Evolutionary conservation across 2,329 filamentous ascomycete genomes (phyloP), one percentile per base, ranked within the genome.

Genomic region (Lecanicillium sp.): DNA sequence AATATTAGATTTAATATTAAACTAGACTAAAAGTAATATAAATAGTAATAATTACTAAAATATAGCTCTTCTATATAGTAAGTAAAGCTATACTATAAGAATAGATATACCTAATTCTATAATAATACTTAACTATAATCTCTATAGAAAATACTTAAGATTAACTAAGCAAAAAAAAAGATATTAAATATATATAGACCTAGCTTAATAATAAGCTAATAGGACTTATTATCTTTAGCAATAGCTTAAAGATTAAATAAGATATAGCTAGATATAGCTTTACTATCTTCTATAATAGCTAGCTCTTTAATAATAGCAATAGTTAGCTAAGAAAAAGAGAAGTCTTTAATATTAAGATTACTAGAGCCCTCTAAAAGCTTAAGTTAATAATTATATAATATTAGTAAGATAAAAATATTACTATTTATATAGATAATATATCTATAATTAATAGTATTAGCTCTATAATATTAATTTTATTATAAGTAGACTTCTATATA

Each of bases 381-480:
- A n/a, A n/a, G n/a, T n/a, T n/a, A n/a, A n/a, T n/a, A n/a, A n/a
- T n/a, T n/a, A n/a, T n/a, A n/a, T n/a, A n/a, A n/a, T n/a, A n/a
- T n/a, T n/a, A n/a, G n/a, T n/a, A n/a, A n/a, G n/a, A n/a, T n/a
- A n/a, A n/a, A n/a, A n/a, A n/a, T n/a, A n/a, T n/a, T n/a, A n/a
- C n/a, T n/a, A n/a, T n/a, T n/a, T n/a, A n/a, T n/a, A n/a, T n/a
- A n/a, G n/a, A n/a, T n/a, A n/a, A 41, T 19, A 37, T 27, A n/a
- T 19, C 39, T 14, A 34, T 37, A n/a, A 33, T 37, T 17, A 22
- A 33, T 22, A 32, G 33, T 22, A 37, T 41, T 12, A 25, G 39
- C 11, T 11, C 18, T 7, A 37, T 17, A 10, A 29, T 29, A 8
- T 22, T 22, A 8, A 14, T 13, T 5, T 41, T 22, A n/a, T 41